phyloP scores from a whole-genome alignment of 2,329 filamentous ascomycete species.

The Arthrobotrys sphaeroides region DNA sequence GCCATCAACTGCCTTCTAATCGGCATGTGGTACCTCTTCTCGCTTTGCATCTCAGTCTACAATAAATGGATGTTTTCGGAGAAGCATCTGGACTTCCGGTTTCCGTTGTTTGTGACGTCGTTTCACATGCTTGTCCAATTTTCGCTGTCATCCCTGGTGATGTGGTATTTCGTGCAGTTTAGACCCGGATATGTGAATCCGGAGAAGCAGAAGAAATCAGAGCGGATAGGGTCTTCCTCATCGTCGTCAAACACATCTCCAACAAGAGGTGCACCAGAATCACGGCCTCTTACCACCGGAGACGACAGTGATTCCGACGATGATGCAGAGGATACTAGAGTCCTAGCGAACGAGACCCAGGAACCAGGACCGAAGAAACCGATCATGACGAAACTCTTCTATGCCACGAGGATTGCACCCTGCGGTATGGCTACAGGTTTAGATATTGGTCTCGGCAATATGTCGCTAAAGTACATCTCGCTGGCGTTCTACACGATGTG shows the following conservation, averaged over 20 bases:
- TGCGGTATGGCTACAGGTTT: constrained; percentile 92
- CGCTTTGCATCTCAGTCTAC: constrained; percentile 91
- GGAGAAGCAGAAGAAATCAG: constrained; percentile 57
- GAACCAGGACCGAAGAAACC: constrained; percentile 54
- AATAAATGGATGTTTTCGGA: constrained; percentile 99
- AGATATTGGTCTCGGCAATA: constrained; percentile 95
- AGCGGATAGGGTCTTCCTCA: constrained; percentile 56
- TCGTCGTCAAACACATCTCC: constrained; percentile 65
- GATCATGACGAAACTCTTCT: constrained; percentile 90
- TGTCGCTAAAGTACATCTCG: constrained; percentile 92
- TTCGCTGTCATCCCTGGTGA: constrained; percentile 75
- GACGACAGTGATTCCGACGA: constrained; percentile 48
- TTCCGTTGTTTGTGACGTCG: constrained; percentile 92
- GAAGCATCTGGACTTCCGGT: constrained; percentile 85
- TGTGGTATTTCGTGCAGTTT: constrained; percentile 83
- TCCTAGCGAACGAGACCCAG: constrained; percentile 53
- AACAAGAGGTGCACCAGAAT: constrained; percentile 67
- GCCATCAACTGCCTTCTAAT: constrained; percentile 83
- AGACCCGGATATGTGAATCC: constrained; percentile 68
- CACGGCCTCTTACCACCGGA: constrained; percentile 57
- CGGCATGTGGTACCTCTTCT: constrained; percentile 87
- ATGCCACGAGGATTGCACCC: constrained; percentile 87
- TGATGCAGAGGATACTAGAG: constrained; percentile 54
- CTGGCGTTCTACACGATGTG: constrained; percentile 96
- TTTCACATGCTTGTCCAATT: constrained; percentile 98